Base-by-base conservation (phyloP, 2,329 filamentous ascomycete species). In the Alternaria rosae region DNA sequence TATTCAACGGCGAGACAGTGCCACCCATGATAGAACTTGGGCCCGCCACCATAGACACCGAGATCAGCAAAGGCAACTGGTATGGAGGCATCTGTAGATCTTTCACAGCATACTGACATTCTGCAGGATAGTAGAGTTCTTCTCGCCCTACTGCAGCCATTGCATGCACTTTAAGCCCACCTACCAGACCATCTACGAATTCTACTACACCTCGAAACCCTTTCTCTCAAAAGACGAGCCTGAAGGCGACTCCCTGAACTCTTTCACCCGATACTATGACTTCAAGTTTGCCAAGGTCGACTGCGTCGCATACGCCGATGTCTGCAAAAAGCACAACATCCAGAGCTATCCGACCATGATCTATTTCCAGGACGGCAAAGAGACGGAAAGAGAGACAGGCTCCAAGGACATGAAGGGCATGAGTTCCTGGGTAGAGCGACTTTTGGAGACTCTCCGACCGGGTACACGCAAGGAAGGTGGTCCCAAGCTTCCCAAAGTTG, bases 111-210 rank as follows among this genome's bases (percentile, higher is more conserved):
- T 51, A 26, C 65, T 59, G 28, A 66, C 43, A 25, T n/a, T 26
- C 15, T 15, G n/a, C 51, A 78, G 72, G 74, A 70, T 83, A 28
- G 82, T 85, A 55, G 84, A 85, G 70, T 84, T 82, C 77, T 85
- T 79, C 72, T 85, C 83, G 53, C 84, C 84, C 12, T 79, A 80
- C 64, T 85, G 84, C 79, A 85, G 85, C 48, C 93, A 97, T 79
- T 97, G 94, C 82, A 86, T 86, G 77, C 84, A 86, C 52, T 92
- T 93, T 74, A 93, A 92, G 54, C 95, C 95, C 8, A 90, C 88
- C 53, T 97, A 89, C 85, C 93, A 98, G 81, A 97, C 94, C 6
- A 80, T 94, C 13, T 97, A 98, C 84, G 95, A 99, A 82, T 97
- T 90, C 80, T 99, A 97, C 83, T 89, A 92, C 82, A 97, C 94